phyloP scores from a whole-genome alignment of 1,139 yeast species.

The Pichia sp. region DNA sequence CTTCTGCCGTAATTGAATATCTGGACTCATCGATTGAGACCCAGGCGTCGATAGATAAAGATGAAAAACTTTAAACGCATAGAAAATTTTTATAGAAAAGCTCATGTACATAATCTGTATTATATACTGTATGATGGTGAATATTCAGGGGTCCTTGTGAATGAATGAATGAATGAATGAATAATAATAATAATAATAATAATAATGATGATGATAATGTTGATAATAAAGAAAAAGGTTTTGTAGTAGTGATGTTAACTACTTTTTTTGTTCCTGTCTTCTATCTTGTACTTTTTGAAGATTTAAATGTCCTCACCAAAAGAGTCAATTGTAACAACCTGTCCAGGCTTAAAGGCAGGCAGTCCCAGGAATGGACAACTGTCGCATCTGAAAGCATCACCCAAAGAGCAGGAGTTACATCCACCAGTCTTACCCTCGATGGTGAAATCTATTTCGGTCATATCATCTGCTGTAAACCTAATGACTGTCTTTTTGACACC shows the following conservation, averaged over 20 bases:
- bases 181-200: neutral
- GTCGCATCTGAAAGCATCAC: slow-evolving; percentile 97
- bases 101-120: slow-evolving; percentile 1
- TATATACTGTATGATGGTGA: neutral
- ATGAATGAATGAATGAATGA: neutral
- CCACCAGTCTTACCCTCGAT: slow-evolving; percentile 93
- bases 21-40: neutral
- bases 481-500: slow-evolving; percentile 32
- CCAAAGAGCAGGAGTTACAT: slow-evolving; percentile 93
- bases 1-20: slow-evolving; percentile 1
- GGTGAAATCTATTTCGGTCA: slow-evolving; percentile 89
- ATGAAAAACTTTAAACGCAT: neutral
- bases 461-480: slow-evolving; percentile 59
- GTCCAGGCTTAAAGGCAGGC: slow-evolving; percentile 98
- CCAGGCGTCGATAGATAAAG: neutral
- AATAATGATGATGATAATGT: neutral
- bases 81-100: slow-evolving; percentile 12
- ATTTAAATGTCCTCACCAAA: slow-evolving; percentile 43
- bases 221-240: neutral
- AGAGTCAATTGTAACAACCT: slow-evolving; percentile 52
- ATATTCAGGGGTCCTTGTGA: neutral
- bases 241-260: neutral
- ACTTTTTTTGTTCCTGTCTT: neutral
- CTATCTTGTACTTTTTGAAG: neutral
- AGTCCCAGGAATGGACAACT: slow-evolving; percentile 96